Evolutionary conservation across 1,139 yeast genomes (phyloP), one percentile per base, ranked within the genome.

Genomic region (Nakaseomyces kungkrabaensis): DNA sequence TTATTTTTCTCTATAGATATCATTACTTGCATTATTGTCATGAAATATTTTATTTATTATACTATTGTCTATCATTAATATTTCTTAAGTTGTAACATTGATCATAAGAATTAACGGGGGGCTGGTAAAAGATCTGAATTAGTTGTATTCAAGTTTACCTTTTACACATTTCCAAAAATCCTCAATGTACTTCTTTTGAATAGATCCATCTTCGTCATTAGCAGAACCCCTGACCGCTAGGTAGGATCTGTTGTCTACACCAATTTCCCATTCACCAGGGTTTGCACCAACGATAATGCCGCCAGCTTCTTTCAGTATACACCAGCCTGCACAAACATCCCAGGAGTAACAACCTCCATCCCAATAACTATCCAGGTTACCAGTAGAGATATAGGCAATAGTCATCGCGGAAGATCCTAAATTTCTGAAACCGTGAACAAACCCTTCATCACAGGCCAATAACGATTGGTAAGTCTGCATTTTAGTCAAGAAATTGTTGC

Each of bases 261-360:
- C 67, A 11, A 76, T 71, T 6, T 70, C 62, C 77, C 78, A 75
- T 40, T 68, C 68, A 31, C 70, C 76, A 24, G 71, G 68, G 56
- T 75, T 75, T 7, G 81, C 83, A 49, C 78, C 72, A 4, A 77
- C 81, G 44, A 77, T 62, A 27, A 63, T 58, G 13, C 83, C 84
- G 10, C 83, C 84, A 2, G 83, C 77, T 59, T 79, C 84, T 38
- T 70, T 68, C 9, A 79, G 60, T 51, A 79, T 76, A 52, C 79
- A 72, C 82, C 82, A 78, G 37, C 82, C 82, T 5, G 83, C 84
- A 59, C 82, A 77, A 4, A 79, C 82, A 57, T 79, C 84, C 84
- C 84, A 79, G 6, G 78, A 73, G 55, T 74, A 78, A 62, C 81
- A 77, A 24, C 83, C 82, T 48, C 82, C 82, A 63, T 78, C 82